Percentiles rank a stretch among this genome's conserved stretches.
phyloP scores from a whole-genome alignment of 257 asterid genomes.

The Przewalskia tangutica region DNA sequence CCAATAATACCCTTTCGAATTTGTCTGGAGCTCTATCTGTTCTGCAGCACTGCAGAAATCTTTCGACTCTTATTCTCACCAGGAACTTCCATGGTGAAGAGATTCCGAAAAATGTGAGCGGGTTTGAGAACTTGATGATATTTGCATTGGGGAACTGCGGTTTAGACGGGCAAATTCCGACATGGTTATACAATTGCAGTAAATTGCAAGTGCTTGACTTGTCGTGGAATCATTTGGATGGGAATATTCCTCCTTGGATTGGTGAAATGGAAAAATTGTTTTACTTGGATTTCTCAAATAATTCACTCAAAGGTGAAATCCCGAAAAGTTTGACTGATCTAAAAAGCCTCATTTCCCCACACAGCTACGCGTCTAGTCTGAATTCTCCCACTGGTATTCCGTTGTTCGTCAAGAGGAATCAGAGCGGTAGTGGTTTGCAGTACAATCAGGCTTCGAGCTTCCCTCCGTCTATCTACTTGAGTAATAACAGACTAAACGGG shows the following conservation, averaged over 20 bases:
- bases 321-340: conserved; percentile 64
- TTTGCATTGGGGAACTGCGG: conserved; percentile 81
- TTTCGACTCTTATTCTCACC: conserved; percentile 65
- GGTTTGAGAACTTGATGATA: conserved; percentile 49
- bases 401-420: conserved; percentile 76
- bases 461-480: conserved; percentile 74
- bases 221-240: conserved; percentile 78
- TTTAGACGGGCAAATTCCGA: conserved; percentile 56
- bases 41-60: conserved; percentile 53
- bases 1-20: conserved; percentile 60
- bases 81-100: conserved; percentile 77
- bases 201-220: conserved; percentile 82
- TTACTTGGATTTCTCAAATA: conserved; percentile 83
- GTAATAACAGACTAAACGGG: conserved; percentile 58
- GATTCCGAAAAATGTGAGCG: conserved; percentile 45
- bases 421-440: conserved; percentile 70
- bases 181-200: conserved; percentile 56
- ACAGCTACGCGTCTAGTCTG: conserved; percentile 34
- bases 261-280: conserved; percentile 63
- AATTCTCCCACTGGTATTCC: conserved; percentile 63
- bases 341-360: conserved; percentile 51
- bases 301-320: conserved; percentile 68
- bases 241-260: conserved; percentile 72
- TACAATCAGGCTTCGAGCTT: conserved; percentile 84
- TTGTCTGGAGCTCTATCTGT: conserved; percentile 47